These are phyloP conservation scores for Orbilia quercus DNA, from an alignment of 2,329 filamentous ascomycete species.

Conservation along the genomic window DNA sequence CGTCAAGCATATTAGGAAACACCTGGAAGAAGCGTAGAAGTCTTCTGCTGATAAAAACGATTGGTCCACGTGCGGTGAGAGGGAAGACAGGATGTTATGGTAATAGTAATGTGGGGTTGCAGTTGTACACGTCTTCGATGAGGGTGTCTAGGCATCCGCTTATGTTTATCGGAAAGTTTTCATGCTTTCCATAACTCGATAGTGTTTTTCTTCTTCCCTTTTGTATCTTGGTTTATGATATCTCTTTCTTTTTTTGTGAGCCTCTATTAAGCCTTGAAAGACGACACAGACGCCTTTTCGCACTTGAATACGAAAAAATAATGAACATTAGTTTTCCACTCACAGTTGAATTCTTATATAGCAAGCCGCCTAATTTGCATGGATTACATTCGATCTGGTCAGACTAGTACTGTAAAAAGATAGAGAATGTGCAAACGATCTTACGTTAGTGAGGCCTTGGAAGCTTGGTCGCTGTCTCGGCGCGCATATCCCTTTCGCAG, in stretches of 20 bases:
- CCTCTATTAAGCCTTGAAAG: background rate
- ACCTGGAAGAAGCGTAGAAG: slow-evolving; percentile 45
- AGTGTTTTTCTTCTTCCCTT: slow-evolving; percentile 8
- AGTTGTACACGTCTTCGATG: background rate
- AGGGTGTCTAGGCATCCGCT: slow-evolving; percentile 16
- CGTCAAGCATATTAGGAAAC: slow-evolving; percentile 44
- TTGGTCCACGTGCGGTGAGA: background rate
- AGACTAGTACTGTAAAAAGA: too few relatives aligned
- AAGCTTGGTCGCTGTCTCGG: too few relatives aligned
- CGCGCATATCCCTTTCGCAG: too few relatives aligned
- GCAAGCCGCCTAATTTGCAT: background rate
- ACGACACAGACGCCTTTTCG: background rate
- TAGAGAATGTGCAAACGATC: too few relatives aligned
- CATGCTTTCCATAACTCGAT: slow-evolving; percentile 4
- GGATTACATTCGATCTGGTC: background rate
- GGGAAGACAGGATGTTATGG: slow-evolving; percentile 13
- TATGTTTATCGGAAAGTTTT: slow-evolving; percentile 20
- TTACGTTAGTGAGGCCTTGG: too few relatives aligned
- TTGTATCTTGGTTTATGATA: background rate
- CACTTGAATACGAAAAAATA: slow-evolving; percentile 24
- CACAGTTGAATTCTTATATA: background rate
- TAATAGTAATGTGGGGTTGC: slow-evolving; percentile 19
- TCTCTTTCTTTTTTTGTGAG: slow-evolving; percentile 3
- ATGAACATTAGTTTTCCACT: slow-evolving; percentile 8
- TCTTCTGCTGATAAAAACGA: background rate